phyloP scores from a whole-genome alignment of 2,329 filamentous ascomycete genomes.

The Fusarium duplospermum region DNA sequence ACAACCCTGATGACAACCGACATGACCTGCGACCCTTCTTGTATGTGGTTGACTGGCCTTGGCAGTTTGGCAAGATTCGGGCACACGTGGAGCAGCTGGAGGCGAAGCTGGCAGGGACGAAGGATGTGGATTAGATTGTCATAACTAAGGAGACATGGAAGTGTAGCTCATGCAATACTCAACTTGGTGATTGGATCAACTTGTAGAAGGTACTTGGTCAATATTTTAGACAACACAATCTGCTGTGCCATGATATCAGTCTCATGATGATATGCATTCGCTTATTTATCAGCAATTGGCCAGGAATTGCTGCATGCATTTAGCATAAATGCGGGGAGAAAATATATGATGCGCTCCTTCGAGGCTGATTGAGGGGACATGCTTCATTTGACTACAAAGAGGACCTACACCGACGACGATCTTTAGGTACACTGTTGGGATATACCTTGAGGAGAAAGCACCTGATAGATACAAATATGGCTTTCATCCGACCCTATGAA shows the following conservation, averaged over 20 bases:
- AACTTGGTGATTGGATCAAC: neutral
- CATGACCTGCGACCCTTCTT: slow-evolving; percentile 55
- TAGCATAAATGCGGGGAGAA: neutral
- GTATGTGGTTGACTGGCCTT: slow-evolving; percentile 54
- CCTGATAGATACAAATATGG: slow-evolving; percentile 47
- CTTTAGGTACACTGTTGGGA: neutral
- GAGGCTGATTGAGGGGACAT: neutral
- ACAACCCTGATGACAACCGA: slow-evolving; percentile 55
- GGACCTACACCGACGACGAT: neutral
- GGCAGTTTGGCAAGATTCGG: slow-evolving; percentile 56
- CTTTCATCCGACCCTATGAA: slow-evolving; percentile 57
- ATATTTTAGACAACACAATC: neutral
- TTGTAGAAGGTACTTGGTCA: neutral
- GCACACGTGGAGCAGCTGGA: slow-evolving; percentile 50
- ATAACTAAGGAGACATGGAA: neutral
- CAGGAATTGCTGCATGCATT: neutral
- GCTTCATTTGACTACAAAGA: neutral
- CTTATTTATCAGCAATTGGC: neutral
- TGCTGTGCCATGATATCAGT: neutral
- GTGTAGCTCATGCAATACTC: neutral
- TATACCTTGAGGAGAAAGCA: neutral
- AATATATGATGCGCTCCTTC: neutral
- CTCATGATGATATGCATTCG: neutral
- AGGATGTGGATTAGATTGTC: neutral
- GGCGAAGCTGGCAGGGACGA: slow-evolving; percentile 24